Conservation (phyloP, 371 early-diverging fungal genomes). For the Nematocida major region DNA sequence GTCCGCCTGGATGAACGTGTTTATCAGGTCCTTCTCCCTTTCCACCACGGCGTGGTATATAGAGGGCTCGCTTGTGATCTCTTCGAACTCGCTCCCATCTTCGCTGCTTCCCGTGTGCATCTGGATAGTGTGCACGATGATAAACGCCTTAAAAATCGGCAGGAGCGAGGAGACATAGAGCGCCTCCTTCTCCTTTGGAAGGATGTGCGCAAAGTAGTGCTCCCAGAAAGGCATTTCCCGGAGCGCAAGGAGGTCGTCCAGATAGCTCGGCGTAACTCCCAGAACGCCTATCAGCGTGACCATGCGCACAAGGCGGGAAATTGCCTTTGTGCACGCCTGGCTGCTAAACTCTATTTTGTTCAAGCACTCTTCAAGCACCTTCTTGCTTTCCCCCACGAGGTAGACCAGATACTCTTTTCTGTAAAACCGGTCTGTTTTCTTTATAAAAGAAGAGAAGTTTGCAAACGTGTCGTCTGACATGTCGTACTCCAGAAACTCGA, state of each 20-base stretch:
- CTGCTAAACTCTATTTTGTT: background rate
- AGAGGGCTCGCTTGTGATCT: background rate
- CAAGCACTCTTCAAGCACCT: background rate
- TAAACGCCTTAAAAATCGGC: slow-evolving; percentile 25
- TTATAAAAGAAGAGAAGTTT: background rate
- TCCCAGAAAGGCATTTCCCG: slow-evolving; percentile 18
- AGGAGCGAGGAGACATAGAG: background rate
- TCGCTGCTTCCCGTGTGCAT: slow-evolving; percentile 17
- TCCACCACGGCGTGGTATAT: background rate
- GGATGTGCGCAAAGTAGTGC: background rate
- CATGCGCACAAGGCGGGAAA: background rate
- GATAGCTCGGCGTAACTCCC: background rate
- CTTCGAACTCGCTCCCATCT: background rate
- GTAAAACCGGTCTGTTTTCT: slow-evolving; percentile 5
- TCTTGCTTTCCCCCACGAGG: background rate
- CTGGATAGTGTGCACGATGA: slow-evolving; percentile 20
- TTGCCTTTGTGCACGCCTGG: background rate
- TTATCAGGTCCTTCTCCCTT: slow-evolving; percentile 36
- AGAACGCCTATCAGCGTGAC: background rate
- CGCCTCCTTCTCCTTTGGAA: background rate
- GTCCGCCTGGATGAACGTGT: slow-evolving; percentile 28
- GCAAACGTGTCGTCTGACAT: slow-evolving; percentile 9
- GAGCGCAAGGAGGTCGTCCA: background rate
- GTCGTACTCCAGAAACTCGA: slow-evolving; percentile 22
- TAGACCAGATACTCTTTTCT: background rate